Percentiles rank a stretch among this genome's conserved stretches.
phyloP scores from a whole-genome alignment of 2,329 filamentous ascomycete species.

The Calonectria pseudoturangicola region DNA sequence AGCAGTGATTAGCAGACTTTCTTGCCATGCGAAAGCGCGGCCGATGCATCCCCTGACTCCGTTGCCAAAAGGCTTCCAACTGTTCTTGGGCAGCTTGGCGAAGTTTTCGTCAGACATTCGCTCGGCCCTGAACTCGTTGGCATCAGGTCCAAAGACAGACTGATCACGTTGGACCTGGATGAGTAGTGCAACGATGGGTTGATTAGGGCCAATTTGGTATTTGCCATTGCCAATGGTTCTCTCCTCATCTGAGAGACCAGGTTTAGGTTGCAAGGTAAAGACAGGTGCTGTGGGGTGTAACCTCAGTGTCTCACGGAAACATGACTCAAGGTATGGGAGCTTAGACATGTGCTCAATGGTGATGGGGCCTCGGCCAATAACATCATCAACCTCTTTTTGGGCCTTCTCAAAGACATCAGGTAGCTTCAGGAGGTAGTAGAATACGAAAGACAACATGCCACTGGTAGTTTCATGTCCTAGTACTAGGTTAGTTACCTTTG shows the following conservation, averaged over 20 bases:
- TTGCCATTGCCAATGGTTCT: slow-evolving; percentile 71
- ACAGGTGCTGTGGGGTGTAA: slow-evolving; percentile 54
- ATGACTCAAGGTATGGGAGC: slow-evolving; percentile 77
- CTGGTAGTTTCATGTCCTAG: slow-evolving; percentile 77
- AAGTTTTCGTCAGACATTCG: slow-evolving; percentile 75
- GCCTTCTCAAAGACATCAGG: slow-evolving; percentile 73
- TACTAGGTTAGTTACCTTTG: not conserved
- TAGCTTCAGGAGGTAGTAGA: slow-evolving; percentile 76
- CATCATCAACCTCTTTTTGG: slow-evolving; percentile 77
- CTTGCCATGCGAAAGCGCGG: slow-evolving; percentile 73
- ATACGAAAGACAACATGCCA: slow-evolving; percentile 76
- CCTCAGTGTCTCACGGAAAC: slow-evolving; percentile 73
- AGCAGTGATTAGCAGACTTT: slow-evolving; percentile 67
- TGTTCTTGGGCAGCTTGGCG: slow-evolving; percentile 60
- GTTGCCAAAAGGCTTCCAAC: slow-evolving; percentile 73
- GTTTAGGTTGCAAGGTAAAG: slow-evolving; percentile 55
- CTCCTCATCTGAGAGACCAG: slow-evolving; percentile 49
- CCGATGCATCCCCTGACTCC: slow-evolving; percentile 72
- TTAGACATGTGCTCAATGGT: slow-evolving; percentile 75
- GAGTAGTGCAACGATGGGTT: slow-evolving; percentile 67
- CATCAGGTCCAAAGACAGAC: slow-evolving; percentile 73
- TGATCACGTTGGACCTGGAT: slow-evolving; percentile 73
- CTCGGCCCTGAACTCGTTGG: slow-evolving; percentile 75
- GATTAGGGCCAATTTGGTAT: slow-evolving; percentile 68
- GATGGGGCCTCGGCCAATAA: slow-evolving; percentile 73